Conservation (phyloP, 2,329 filamentous ascomycete genomes). For the Paecilomyces fulvus region DNA sequence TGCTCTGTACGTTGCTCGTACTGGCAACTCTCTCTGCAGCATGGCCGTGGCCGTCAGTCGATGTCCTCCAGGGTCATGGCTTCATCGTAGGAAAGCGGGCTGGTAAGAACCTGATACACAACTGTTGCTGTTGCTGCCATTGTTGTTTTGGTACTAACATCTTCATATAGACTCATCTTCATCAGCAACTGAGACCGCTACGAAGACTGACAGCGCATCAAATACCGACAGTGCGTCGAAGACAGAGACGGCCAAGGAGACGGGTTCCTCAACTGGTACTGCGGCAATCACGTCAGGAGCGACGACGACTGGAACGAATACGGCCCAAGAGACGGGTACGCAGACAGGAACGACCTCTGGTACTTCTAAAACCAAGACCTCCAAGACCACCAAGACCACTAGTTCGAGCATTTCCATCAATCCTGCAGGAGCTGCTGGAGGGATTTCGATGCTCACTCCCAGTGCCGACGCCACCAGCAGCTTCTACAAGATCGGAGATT, state of each 20-base stretch:
- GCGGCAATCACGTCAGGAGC: slow-evolving; percentile 1
- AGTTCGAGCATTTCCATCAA: slow-evolving; percentile 40
- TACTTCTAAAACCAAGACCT: background rate
- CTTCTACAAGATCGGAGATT: slow-evolving; percentile 58
- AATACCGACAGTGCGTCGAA: background rate
- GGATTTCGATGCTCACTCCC: slow-evolving; percentile 55
- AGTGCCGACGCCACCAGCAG: slow-evolving; percentile 39
- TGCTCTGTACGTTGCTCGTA: slow-evolving; percentile 26
- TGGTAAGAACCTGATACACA: slow-evolving; percentile 10
- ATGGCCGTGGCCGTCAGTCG: slow-evolving; percentile 17
- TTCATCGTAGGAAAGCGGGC: slow-evolving; percentile 14
- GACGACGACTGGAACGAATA: slow-evolving; percentile 6
- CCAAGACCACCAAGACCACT: slow-evolving; percentile 12
- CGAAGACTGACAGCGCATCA: slow-evolving; percentile 5
- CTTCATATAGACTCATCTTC: background rate
- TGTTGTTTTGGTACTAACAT: background rate
- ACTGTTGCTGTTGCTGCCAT: slow-evolving; percentile 8
- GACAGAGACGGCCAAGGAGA: slow-evolving; percentile 11
- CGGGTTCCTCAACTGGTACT: slow-evolving; percentile 2
- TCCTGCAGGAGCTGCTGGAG: slow-evolving; percentile 47
- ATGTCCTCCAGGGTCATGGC: slow-evolving; percentile 10
- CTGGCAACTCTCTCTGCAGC: slow-evolving; percentile 23
- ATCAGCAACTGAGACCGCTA: slow-evolving; percentile 7
- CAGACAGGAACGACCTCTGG: background rate
- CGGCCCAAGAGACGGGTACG: background rate